phyloP scores from a whole-genome alignment of 768 basidiomycete genomes.

The Phlegmacium glaucopus region DNA sequence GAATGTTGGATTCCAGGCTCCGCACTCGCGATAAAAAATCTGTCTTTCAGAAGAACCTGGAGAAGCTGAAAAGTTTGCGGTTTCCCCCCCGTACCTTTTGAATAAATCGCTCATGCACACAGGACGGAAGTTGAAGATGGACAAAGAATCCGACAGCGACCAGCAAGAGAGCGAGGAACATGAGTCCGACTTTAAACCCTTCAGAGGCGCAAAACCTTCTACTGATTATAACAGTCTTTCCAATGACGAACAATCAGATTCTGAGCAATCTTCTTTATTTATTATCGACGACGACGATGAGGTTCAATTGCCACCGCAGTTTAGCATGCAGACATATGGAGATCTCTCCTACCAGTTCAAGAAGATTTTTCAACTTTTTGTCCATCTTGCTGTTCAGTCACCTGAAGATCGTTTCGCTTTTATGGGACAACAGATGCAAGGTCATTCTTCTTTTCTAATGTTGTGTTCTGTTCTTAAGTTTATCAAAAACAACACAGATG shows the following conservation, averaged over 20 bases:
- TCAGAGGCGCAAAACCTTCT: conserved; percentile 47
- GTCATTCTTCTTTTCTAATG: conserved; percentile 28
- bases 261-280: conserved; percentile 31
- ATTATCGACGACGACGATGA: conserved; percentile 70
- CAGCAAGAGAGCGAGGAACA: conserved; percentile 18
- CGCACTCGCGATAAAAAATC: conserved; percentile 59
- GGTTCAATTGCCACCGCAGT: conserved; percentile 62
- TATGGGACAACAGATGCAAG: conserved; percentile 50
- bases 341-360: conserved; percentile 81
- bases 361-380: conserved; percentile 83
- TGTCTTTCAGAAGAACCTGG: conserved; percentile 58
- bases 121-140: no score
- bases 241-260: conserved; percentile 19
- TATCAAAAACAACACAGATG: conserved; percentile 37
- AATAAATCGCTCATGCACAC: no score
- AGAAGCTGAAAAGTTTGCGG: conserved; percentile 58
- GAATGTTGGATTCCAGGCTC: conserved; percentile 61
- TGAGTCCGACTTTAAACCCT: conserved; percentile 23
- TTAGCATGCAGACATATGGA: conserved; percentile 78
- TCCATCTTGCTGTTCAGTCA: conserved; percentile 70
- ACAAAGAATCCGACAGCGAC: conserved; percentile 25
- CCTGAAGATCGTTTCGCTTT: conserved; percentile 47
- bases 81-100: no score
- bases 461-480: not conserved
- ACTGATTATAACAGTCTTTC: conserved; percentile 35